Evolutionary conservation across 495 filamentous ascomycete genomes (phyloP), one percentile per base, ranked within the genome.

Genomic region (Annulohypoxylon bovei): DNA sequence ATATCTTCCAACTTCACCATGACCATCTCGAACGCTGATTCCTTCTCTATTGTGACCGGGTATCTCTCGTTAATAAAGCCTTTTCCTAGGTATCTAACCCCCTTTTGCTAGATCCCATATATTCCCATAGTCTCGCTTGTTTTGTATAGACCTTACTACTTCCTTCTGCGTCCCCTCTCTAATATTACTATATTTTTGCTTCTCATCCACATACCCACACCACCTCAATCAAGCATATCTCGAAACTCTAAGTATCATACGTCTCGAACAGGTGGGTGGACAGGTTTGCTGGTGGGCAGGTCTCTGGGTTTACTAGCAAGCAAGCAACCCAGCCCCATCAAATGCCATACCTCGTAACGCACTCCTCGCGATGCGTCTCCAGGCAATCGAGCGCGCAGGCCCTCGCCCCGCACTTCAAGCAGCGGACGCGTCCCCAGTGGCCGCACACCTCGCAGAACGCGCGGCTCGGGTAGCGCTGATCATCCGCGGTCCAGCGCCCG

Each of bases 371-470:
- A 83, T 97, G 94, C 44, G 86, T 82, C 68, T 88, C 87, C 68
- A 94, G 87, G 77, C 94, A 97, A 66, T 91, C 90, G 59, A 97
- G 77, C 67, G 92, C 92, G 79, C 94, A 97, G 9, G 91, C 91
- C 69, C 92, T 79, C 59, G 86, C 83, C 35, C 93, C 93, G 80
- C 94, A 97, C 79, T 89, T 94, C 81, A 90, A 88, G 78, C 94
- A 97, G 78, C 86, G 88, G 28, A 93, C 91, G 68, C 91, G 85
- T 1, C 94, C 94, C 94, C 94, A 97, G 78, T 95, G 97, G 30
- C 94, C 94, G 79, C 94, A 97, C 55, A 94, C 89, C 74, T 91
- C 92, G 80, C 94, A 97, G 75, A 97, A 97, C 25, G 77, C 75
- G 55, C 93, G 83, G 56, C 84, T 80, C n/a, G 92, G 88, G 54